phyloP scores from a whole-genome alignment of 2,329 filamentous ascomycete genomes.

The Leptosphaerulina australis region DNA sequence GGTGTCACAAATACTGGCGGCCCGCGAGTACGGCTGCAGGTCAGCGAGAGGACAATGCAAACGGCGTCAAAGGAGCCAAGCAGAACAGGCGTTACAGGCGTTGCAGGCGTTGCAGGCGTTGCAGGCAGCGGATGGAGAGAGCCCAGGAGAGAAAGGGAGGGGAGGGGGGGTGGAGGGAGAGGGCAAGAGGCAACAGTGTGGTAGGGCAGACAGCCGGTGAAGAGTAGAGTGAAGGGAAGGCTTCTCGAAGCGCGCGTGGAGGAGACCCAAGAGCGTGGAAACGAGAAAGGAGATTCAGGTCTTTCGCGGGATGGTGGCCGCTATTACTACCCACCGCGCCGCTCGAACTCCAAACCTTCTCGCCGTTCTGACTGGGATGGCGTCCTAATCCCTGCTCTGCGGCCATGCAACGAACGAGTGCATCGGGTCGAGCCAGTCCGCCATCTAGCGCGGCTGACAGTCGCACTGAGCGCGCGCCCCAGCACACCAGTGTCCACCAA shows the following conservation, averaged over 20 bases:
- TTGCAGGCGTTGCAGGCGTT: constrained; percentile 1
- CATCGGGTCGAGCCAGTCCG: constrained; percentile 30
- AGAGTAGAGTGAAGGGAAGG: constrained; percentile 20
- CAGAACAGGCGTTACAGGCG: constrained; percentile 4
- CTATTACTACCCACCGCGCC: constrained; percentile 39
- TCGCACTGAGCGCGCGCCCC: neutral
- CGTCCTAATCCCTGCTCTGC: constrained; percentile 24
- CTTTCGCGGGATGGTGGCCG: constrained; percentile 37
- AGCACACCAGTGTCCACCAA: neutral
- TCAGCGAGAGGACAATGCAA: constrained; percentile 26
- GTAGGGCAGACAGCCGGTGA: neutral
- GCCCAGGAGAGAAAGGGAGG: neutral
- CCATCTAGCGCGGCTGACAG: constrained; percentile 18
- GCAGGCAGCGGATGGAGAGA: constrained; percentile 19
- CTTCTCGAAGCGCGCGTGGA: constrained; percentile 43
- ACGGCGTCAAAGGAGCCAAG: constrained; percentile 14
- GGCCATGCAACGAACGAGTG: constrained; percentile 31
- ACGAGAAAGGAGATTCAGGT: constrained; percentile 45
- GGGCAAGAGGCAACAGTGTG: neutral
- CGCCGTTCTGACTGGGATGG: constrained; percentile 35
- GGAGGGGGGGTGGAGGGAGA: neutral
- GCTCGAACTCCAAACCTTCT: constrained; percentile 36
- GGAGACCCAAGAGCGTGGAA: constrained; percentile 42
- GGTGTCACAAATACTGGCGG: constrained; percentile 42
- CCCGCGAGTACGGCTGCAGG: constrained; percentile 44